Base-by-base conservation (phyloP, 2,329 filamentous ascomycete species). In the Chrysoporthe cubensis region DNA sequence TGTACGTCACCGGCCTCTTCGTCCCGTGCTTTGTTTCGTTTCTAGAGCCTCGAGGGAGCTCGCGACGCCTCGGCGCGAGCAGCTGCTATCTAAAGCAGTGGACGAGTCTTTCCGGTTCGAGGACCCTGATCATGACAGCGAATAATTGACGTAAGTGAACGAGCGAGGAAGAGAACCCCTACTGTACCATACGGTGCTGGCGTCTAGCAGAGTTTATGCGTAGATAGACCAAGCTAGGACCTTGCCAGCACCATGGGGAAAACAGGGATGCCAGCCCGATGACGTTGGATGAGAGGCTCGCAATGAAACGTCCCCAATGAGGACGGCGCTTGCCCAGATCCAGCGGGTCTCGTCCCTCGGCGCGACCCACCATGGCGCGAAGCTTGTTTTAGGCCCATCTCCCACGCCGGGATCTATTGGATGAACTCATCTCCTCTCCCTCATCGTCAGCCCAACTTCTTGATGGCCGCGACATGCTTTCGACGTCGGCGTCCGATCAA, bases 321-420 rank as follows among this genome's bases (percentile, higher is more conserved):
- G 9, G 9, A 18, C n/a, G 44, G 60, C 60, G 60, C 60, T 62
- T 62, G 60, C 32, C 59, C 32, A 44, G 44, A 43, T 32, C 26
- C n/a, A 60, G 64, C 46, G 21, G 32, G 16, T 16, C 40, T 59
- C 37, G 50, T 21, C 40, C 40, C 40, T 26, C 13, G n/a, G 21
- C 42, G 7, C 34, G 46, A 7, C 54, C 67, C 64, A 56, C 44
- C 60, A 14, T 40, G 56, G 61, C 57, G 48, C 48, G 37, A 65
- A 48, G 52, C 37, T 64, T 52, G 66, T 68, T 54, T 65, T 44
- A 61, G 40, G 48, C 44, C 58, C 34, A 40, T 6, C 42, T n/a
- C n/a, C 34, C 13, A n/a, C 54, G 54, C 64, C 50, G 37, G 54
- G n/a, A 34, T 43, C 34, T 14, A 67, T 69, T 69, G 67, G 67